Evolutionary conservation across 1,284 basidiomycete species (phyloP).

Genomic region (Melampsora abietis-canadensis): DNA sequence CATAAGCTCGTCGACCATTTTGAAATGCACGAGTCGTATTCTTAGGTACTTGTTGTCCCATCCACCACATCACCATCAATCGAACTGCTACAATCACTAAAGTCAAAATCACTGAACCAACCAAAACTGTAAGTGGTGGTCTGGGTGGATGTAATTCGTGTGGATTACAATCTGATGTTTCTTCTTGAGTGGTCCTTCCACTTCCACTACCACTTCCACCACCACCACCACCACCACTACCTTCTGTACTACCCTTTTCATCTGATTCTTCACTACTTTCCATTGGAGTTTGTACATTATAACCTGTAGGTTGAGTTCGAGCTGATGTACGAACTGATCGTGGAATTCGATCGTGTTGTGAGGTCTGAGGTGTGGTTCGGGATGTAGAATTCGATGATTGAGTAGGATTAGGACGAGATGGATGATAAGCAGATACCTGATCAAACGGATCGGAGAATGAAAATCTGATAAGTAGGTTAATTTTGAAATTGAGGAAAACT

Average conservation of each 20-base stretch:
- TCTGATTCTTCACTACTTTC: constrained; percentile 1
- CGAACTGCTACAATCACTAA: constrained; percentile 18
- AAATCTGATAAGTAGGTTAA: background rate
- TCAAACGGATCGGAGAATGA: background rate
- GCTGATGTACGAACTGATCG: background rate
- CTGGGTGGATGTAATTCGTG: constrained; percentile 6
- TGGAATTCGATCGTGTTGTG: background rate
- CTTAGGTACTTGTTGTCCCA: constrained; percentile 37
- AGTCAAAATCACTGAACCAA: constrained; percentile 27
- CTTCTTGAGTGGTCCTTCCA: background rate
- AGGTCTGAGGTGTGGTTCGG: background rate
- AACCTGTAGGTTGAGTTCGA: constrained; percentile 11
- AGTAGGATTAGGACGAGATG: background rate
- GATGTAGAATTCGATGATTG: background rate
- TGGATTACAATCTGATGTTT: background rate
- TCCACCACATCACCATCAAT: constrained; percentile 39
- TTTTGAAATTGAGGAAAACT: background rate
- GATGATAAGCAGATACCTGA: constrained; percentile 2
- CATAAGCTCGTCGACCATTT: constrained; percentile 21
- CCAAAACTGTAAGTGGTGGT: constrained; percentile 15
- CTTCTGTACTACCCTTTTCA: background rate
- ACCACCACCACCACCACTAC: background rate
- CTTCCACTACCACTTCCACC: background rate
- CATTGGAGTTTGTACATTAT: background rate
- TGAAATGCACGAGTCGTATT: constrained; percentile 16